Conservation (phyloP, 805 yeast genomes). For the Teunomyces tritomae region DNA sequence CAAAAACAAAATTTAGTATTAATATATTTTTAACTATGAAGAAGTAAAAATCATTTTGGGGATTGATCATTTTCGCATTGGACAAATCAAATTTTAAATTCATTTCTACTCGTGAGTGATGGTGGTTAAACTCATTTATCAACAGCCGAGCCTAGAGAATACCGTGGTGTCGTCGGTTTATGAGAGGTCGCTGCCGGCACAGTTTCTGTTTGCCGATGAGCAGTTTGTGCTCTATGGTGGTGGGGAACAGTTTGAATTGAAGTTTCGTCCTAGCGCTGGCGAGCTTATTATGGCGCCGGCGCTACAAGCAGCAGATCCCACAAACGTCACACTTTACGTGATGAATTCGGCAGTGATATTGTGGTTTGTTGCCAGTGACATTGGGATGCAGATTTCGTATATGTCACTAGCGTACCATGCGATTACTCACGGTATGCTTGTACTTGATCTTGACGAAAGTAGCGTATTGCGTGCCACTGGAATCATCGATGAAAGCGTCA, state of each 20-base stretch:
- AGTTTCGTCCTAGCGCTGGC: background rate
- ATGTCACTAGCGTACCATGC: slow-evolving; percentile 34
- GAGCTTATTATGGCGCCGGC: slow-evolving; percentile 10
- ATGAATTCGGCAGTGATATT: slow-evolving; percentile 33
- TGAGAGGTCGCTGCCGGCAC: slow-evolving; percentile 38
- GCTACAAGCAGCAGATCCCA: slow-evolving; percentile 8
- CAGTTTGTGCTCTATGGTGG: slow-evolving; percentile 43
- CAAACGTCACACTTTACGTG: slow-evolving; percentile 26
- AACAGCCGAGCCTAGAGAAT: slow-evolving; percentile 40
- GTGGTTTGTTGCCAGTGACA: slow-evolving; percentile 21
- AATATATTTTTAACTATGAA: no score
- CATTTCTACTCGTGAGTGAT: no score
- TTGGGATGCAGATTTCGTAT: slow-evolving; percentile 37
- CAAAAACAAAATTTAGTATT: no score
- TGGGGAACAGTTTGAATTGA: slow-evolving; percentile 16
- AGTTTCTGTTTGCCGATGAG: slow-evolving; percentile 36
- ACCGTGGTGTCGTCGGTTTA: slow-evolving; percentile 33
- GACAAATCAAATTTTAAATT: no score
- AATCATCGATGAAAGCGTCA: no score
- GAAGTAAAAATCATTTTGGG: no score
- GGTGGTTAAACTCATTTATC: slow-evolving; percentile 14
- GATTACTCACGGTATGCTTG: slow-evolving; percentile 15
- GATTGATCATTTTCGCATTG: no score
- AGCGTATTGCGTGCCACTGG: slow-evolving; percentile 9
- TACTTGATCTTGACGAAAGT: slow-evolving; percentile 31